Percentiles rank a stretch among this genome's conserved stretches.
phyloP scores from a whole-genome alignment of 192 early-diverging fungal genomes.

The Jimgerdemannia flammicorona region DNA sequence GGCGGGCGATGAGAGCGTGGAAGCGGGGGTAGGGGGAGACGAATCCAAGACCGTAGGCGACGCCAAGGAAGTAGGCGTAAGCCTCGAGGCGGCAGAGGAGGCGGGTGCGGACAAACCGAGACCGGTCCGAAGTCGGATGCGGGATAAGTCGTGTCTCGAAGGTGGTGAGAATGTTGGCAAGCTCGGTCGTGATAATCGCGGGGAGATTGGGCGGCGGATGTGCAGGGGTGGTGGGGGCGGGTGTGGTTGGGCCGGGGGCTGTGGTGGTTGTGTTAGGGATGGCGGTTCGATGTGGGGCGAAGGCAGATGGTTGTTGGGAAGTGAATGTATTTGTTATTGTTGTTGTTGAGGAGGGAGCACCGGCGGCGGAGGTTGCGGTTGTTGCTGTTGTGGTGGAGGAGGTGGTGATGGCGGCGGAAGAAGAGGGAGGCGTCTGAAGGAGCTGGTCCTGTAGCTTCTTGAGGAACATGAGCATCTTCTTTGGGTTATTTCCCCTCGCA shows the following conservation, averaged over 20 bases:
- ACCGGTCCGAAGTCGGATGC: neutral
- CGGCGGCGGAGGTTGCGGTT: too few relatives aligned
- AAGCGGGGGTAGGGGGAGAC: neutral
- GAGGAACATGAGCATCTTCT: neutral
- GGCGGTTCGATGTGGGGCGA: neutral
- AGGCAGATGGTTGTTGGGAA: neutral
- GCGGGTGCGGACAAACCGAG: neutral
- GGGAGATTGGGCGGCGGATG: neutral
- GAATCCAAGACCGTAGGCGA: neutral
- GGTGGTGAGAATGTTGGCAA: neutral
- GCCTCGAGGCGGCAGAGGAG: neutral
- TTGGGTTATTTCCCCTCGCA: neutral
- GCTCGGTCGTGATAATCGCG: neutral
- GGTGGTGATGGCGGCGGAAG: neutral
- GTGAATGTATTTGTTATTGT: too few relatives aligned
- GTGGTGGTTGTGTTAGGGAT: neutral
- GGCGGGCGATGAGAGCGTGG: neutral
- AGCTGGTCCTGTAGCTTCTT: neutral
- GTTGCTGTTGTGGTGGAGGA: too few relatives aligned
- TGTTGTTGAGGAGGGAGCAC: too few relatives aligned
- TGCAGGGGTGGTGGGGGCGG: neutral
- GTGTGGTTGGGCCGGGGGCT: too few relatives aligned
- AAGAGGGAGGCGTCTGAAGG: neutral
- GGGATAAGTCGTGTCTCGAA: neutral
- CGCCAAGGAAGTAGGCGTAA: neutral